phyloP scores from a whole-genome alignment of 192 early-diverging fungal species.

The Coemansia sp. region DNA sequence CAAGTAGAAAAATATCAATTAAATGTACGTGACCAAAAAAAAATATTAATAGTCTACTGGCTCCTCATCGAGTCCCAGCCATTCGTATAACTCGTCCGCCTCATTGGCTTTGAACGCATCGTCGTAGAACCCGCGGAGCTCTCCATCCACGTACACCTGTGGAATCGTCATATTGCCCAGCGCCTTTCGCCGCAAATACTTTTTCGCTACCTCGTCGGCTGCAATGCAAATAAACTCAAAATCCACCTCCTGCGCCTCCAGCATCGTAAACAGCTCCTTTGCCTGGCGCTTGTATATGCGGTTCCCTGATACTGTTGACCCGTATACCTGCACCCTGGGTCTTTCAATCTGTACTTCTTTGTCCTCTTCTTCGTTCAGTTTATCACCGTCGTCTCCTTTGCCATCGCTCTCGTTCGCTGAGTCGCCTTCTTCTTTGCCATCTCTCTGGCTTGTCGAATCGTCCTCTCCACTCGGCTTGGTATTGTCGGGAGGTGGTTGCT shows the following conservation, averaged over 20 bases:
- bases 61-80: constrained; percentile 59
- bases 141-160: constrained; percentile 59
- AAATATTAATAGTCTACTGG: constrained; percentile 37
- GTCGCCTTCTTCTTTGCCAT: not conserved
- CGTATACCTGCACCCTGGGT: constrained; percentile 56
- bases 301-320: constrained; percentile 56
- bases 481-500: constrained; percentile 1
- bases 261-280: constrained; percentile 52
- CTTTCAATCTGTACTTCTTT: constrained; percentile 20
- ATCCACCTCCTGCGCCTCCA: constrained; percentile 56
- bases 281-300: constrained; percentile 54
- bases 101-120: constrained; percentile 59
- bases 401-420: not conserved
- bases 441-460: not conserved
- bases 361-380: not conserved
- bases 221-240: constrained; percentile 62
- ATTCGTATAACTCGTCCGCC: constrained; percentile 53
- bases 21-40: not conserved
- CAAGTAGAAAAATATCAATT: constrained; percentile 6
- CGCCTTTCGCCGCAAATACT: constrained; percentile 58
- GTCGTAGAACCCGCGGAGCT: constrained; percentile 56
- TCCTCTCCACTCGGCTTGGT: not conserved
- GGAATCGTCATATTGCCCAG: constrained; percentile 58
- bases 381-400: constrained; percentile 3
- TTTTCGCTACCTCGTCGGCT: constrained; percentile 57